These are phyloP conservation scores for Favolaschia claudopus DNA, from an alignment of 768 basidiomycete species.

Conservation along the genomic window DNA sequence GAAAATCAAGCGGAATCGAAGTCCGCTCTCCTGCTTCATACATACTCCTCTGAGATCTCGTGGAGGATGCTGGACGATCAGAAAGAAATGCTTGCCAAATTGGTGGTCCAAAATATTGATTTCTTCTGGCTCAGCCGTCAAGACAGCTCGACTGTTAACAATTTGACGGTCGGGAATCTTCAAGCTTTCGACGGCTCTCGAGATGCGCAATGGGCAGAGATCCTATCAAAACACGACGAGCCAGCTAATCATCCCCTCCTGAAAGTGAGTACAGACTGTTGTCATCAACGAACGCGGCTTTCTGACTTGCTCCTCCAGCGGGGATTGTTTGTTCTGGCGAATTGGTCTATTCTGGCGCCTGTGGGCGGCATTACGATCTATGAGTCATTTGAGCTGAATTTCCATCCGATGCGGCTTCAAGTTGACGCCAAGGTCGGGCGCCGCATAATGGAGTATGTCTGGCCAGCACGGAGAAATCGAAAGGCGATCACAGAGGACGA, in stretches of 20 bases:
- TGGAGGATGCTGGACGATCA: constrained; percentile 89
- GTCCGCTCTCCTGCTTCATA: constrained; percentile 81
- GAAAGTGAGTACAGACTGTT: constrained; percentile 56
- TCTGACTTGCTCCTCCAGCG: constrained; percentile 51
- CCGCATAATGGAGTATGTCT: constrained; percentile 88
- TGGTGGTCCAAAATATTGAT: constrained; percentile 80
- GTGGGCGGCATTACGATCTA: constrained; percentile 94
- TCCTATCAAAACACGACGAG: constrained; percentile 80
- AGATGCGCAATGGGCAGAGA: constrained; percentile 86
- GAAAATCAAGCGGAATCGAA: constrained; percentile 74
- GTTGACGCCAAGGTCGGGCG: constrained; percentile 85
- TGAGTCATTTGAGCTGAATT: constrained; percentile 77
- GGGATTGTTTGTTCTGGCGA: constrained; percentile 76
- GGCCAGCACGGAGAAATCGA: constrained; percentile 67
- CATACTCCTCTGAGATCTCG: constrained; percentile 85
- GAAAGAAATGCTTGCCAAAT: constrained; percentile 79
- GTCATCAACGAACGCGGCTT: constrained; percentile 8
- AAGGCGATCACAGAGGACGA: constrained; percentile 32
- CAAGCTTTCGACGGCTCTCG: constrained; percentile 88
- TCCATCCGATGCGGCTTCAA: constrained; percentile 89
- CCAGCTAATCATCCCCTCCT: constrained; percentile 72
- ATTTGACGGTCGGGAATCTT: constrained; percentile 76
- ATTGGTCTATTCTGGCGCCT: constrained; percentile 86
- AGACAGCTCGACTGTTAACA: constrained; percentile 86
- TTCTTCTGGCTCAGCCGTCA: constrained; percentile 87